Base-by-base conservation (phyloP, 192 early-diverging fungal species). In the Mortierella antarctica region DNA sequence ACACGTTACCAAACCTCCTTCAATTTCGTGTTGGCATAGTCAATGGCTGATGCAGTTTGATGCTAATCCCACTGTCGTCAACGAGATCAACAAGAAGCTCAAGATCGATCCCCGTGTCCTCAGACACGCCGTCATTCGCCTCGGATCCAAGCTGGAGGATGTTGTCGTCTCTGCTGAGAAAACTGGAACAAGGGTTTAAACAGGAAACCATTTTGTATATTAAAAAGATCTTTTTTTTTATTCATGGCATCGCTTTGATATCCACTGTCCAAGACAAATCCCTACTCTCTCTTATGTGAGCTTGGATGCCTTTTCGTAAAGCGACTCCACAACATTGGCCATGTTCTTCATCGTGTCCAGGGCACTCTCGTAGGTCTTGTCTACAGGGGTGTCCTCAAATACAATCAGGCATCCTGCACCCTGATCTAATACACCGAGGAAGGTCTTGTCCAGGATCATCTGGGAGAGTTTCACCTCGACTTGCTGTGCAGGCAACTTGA, bases 401-500 rank as follows among this genome's bases (percentile, higher is more conserved):
- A 99, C 92, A 60, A 97, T 92, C 79, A 99, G 81, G 67, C 95
- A 96, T 39, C 97, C 97, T 20, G 94, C 95, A 46, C 96, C 97
- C 87, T 99, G 98, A 79, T 99, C 98, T 58, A 99, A 86, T 70
- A 99, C 96, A 47, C 97, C 98, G 69, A 89, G 83, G 78, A 99
- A 93, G 1, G 94, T 94, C 83, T 97, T 94, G 86, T 99, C 98
- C 74, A 99, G 88, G 73, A 99, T 99, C 98, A 99, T 99, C 79
- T 99, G 96, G 63, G 96, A 98, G 47, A 99, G 89, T 89, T 99
- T 99, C 56, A 88, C 85, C 72, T 99, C 98, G 10, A 99, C 98
- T 66, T 96, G 95, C n/a, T 88, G 77, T 65, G 94, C 93, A 6
- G 97, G 96, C 41, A 98, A 83, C 67, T 97, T 94, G 48, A 99